A percentile compares a stretch with the other conserved stretches of the same genome.
Conservation (phyloP, 768 basidiomycete genomes). For the Panus rudis region DNA sequence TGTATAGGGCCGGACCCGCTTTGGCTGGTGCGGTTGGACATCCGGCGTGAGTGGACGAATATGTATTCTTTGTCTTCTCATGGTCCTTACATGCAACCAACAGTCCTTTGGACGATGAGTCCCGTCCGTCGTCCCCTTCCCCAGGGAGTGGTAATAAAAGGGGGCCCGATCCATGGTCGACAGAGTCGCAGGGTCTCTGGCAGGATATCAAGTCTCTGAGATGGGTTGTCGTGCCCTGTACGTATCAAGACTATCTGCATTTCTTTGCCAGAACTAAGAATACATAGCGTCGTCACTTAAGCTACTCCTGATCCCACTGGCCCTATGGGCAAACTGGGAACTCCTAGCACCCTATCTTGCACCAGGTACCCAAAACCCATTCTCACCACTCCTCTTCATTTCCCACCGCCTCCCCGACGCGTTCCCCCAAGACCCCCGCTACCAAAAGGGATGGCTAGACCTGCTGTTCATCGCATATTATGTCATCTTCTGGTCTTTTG, state of each 20-base stretch:
- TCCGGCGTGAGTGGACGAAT: no score
- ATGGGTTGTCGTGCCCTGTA: conserved; percentile 74
- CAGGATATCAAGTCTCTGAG: conserved; percentile 42
- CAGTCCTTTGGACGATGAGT: not conserved
- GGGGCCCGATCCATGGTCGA: conserved; percentile 11
- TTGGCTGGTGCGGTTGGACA: no score
- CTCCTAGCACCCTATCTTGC: conserved; percentile 40
- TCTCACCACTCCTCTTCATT: conserved; percentile 61
- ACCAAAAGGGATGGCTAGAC: conserved; percentile 69
- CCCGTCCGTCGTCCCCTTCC: not conserved
- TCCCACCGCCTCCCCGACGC: conserved; percentile 51
- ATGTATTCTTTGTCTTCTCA: no score
- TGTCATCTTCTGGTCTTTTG: conserved; percentile 80
- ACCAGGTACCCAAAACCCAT: conserved; percentile 57
- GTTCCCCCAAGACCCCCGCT: conserved; percentile 46
- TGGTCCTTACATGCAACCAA: no score
- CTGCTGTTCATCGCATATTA: conserved; percentile 73
- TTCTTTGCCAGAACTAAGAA: not conserved
- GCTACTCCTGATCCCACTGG: conserved; percentile 52
- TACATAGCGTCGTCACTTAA: conserved; percentile 60
- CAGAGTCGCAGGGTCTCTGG: conserved; percentile 34
- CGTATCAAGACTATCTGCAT: conserved; percentile 16
- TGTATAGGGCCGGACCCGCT: no score
- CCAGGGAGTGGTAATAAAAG: no score
- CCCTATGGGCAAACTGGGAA: conserved; percentile 62